These are phyloP conservation scores for Colletotrichum camelliae DNA, from an alignment of 2,329 filamentous ascomycete species.

Conservation along the genomic window DNA sequence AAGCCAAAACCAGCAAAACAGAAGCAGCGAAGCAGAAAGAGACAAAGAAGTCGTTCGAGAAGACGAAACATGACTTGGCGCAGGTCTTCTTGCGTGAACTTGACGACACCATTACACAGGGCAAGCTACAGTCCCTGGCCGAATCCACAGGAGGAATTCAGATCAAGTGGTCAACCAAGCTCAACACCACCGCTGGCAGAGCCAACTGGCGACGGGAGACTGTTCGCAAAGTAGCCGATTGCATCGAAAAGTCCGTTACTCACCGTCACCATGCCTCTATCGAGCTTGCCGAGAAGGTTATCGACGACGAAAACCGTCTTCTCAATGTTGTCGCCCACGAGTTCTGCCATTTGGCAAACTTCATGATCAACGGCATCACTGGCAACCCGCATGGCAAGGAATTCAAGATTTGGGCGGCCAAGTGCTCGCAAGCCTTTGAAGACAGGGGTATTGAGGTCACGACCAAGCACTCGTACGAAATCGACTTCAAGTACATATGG, in stretches of 20 bases:
- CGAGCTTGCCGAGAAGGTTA: conserved; percentile 88
- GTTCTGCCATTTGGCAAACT: conserved; percentile 93
- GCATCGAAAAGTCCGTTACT: conserved; percentile 28
- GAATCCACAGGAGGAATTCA: conserved; percentile 72
- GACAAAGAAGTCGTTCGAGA: conserved; percentile 66
- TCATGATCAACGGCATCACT: conserved; percentile 80
- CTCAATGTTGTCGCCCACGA: conserved; percentile 95
- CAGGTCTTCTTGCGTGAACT: conserved; percentile 70
- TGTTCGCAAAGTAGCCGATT: conserved; percentile 35
- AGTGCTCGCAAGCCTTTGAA: conserved; percentile 61
- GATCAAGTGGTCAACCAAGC: conserved; percentile 77
- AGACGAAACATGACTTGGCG: conserved; percentile 67
- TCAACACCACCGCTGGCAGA: conserved; percentile 79
- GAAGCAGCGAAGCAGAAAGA: conserved; percentile 36
- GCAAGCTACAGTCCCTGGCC: conserved; percentile 63
- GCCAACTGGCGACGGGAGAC: conserved; percentile 74
- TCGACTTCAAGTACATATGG: conserved; percentile 94
- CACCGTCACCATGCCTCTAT: conserved; percentile 74
- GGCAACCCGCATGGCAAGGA: conserved; percentile 82
- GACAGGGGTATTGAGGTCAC: conserved; percentile 76
- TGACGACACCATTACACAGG: conserved; percentile 67
- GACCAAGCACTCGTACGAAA: conserved; percentile 88
- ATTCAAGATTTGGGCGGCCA: conserved; percentile 78
- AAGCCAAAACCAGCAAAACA: conserved; percentile 24
- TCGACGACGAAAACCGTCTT: conserved; percentile 77